Evolutionary conservation across 2,329 filamentous ascomycete species (phyloP), one percentile per base, ranked within the genome.

Genomic region (Ceratocystis smalleyi): DNA sequence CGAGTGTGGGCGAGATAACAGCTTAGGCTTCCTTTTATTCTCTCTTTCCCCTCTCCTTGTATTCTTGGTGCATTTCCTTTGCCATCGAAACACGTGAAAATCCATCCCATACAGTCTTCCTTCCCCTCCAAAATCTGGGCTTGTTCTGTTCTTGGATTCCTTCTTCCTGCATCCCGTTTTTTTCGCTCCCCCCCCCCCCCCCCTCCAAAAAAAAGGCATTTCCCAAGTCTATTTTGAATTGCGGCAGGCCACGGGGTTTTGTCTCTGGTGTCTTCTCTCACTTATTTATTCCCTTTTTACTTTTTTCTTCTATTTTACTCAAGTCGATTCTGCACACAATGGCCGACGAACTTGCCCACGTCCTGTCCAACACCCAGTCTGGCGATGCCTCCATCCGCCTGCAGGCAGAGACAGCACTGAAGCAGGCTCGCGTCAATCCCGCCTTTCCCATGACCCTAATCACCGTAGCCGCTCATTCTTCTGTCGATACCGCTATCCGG

Each of bases 281-380:
- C 40, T 49, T 10, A 19, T 35, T 17, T 7, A n/a, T 47, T 17
- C 27, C 17, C 24, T 49, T 30, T 19, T 22, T 51, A 10, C 55
- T 54, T 30, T 43, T 15, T 57, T 47, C 4, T 32, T 8, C 6
- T 32, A 12, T 54, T 62, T 43, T 19, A 15, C 24, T 12, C 43
- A 60, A 57, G 43, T 43, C 49, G 15, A 12, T 30, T 59, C n/a
- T 22, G 19, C 62, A 60, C 54, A 64, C 68, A 71, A 96, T 96
- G 91, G 91, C 96, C 82, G 87, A 95, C 77, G 86, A 95, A 79
- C 84, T 99, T 75, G 85, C 94, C 70, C 85, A 86, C 75, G 82
- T 97, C 74, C 85, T 99, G 68, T 84, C 87, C 71, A 89, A 91
- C 75, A 95, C 91, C 61, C 90, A 95, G 77, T 85, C 86, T 68